A percentile compares a stretch with the other conserved stretches of the same genome.
These are phyloP conservation scores for Elsinoe arachidis DNA, from an alignment of 2,329 filamentous ascomycete genomes.

Conservation along the genomic window DNA sequence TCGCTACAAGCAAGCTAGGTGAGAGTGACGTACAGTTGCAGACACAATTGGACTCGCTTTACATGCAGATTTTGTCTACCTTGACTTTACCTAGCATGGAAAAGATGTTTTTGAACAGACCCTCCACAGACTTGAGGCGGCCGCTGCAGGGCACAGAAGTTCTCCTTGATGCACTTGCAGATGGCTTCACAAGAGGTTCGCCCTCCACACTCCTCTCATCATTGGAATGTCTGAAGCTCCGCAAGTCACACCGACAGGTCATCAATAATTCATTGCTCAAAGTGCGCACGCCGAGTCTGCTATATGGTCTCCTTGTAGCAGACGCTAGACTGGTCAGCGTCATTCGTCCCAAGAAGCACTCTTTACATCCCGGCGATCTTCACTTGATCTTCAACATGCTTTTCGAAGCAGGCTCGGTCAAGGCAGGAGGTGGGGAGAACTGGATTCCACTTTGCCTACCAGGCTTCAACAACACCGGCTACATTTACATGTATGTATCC, in stretches of 20 bases:
- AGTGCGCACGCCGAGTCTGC: slow-evolving; percentile 63
- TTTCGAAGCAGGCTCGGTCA: slow-evolving; percentile 87
- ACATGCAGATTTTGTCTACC: slow-evolving; percentile 97
- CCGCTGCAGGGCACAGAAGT: slow-evolving; percentile 87
- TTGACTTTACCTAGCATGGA: slow-evolving; percentile 79
- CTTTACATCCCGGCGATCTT: slow-evolving; percentile 86
- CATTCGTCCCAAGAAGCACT: slow-evolving; percentile 86
- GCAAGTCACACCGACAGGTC: slow-evolving; percentile 73
- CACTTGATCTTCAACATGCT: slow-evolving; percentile 99
- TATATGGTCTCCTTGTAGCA: slow-evolving; percentile 90
- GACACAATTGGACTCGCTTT: slow-evolving; percentile 81
- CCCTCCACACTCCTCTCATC: slow-evolving; percentile 81
- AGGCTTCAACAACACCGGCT: slow-evolving; percentile 93
- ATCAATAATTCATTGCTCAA: slow-evolving; percentile 87
- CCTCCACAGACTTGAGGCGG: slow-evolving; percentile 85
- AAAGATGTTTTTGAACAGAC: slow-evolving; percentile 78
- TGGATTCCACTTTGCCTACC: slow-evolving; percentile 96
- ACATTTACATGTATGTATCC: slow-evolving; percentile 98
- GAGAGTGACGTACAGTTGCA: slow-evolving; percentile 86
- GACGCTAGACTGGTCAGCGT: slow-evolving; percentile 91
- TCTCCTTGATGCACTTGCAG: slow-evolving; percentile 80
- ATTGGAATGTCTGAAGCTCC: slow-evolving; percentile 83
- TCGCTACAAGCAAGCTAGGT: slow-evolving; percentile 84
- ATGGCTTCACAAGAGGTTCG: slow-evolving; percentile 89
- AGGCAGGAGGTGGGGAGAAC: slow-evolving; percentile 87